Evolutionary conservation across 768 basidiomycete genomes (phyloP).

Genomic region (Lentinula edodes): DNA sequence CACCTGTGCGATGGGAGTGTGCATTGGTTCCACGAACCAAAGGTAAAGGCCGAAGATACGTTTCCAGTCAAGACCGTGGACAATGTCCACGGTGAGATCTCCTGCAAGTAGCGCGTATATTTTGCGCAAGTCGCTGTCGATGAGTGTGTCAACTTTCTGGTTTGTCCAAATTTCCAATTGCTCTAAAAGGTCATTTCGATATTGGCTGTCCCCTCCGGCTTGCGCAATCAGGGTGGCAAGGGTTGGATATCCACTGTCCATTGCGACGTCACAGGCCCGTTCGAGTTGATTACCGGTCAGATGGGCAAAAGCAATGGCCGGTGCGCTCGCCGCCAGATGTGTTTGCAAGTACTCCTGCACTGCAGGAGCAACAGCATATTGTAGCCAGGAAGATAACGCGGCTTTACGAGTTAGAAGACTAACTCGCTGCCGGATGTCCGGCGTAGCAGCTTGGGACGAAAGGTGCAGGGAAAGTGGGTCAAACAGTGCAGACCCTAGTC

Average conservation of each 20-base stretch:
- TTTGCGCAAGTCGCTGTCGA: slow-evolving; percentile 64
- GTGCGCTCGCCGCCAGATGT: slow-evolving; percentile 34
- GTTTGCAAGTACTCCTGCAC: slow-evolving; percentile 71
- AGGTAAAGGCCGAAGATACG: slow-evolving; percentile 84
- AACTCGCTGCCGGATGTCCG: slow-evolving; percentile 60
- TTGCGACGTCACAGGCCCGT: slow-evolving; percentile 69
- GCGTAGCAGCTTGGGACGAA: slow-evolving; percentile 40
- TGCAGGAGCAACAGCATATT: slow-evolving; percentile 58
- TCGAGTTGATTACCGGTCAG: slow-evolving; percentile 88
- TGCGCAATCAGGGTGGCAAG: slow-evolving; percentile 89
- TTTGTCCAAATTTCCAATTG: slow-evolving; percentile 84
- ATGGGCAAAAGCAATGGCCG: slow-evolving; percentile 62
- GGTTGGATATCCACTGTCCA: slow-evolving; percentile 73
- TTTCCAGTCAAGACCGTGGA: slow-evolving; percentile 87
- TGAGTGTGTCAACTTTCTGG: slow-evolving; percentile 64
- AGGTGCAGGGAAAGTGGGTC: slow-evolving; percentile 74
- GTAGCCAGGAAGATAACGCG: slow-evolving; percentile 81
- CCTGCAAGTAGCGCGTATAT: slow-evolving; percentile 85
- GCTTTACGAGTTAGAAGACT: slow-evolving; percentile 65
- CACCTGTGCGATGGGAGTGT: slow-evolving; percentile 65
- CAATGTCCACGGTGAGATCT: slow-evolving; percentile 52
- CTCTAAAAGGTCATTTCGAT: slow-evolving; percentile 62
- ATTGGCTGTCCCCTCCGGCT: slow-evolving; percentile 71
- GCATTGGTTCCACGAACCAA: slow-evolving; percentile 79
- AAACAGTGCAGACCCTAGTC: slow-evolving; percentile 85